These are phyloP conservation scores for Sonneratia alba DNA, from an alignment of 345 rosid species.

Conservation along the genomic window DNA sequence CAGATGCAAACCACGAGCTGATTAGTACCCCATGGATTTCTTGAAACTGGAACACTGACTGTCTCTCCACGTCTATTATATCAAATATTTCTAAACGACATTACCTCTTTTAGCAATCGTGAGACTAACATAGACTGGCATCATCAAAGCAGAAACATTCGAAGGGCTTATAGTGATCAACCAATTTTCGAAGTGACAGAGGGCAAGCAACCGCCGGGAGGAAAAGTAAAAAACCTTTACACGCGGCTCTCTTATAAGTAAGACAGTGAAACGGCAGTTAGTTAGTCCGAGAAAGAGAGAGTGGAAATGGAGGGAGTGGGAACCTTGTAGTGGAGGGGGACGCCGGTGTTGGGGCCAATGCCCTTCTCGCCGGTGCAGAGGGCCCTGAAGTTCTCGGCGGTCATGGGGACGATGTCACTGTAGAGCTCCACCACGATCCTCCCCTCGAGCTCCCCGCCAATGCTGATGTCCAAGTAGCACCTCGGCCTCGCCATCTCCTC, in stretches of 20 bases:
- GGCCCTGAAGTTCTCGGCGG: conserved; percentile 89
- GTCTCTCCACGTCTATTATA: neutral
- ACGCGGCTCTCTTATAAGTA: neutral
- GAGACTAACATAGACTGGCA: neutral
- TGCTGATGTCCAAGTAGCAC: conserved; percentile 78
- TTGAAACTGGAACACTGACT: neutral
- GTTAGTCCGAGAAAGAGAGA: neutral
- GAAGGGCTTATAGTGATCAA: neutral
- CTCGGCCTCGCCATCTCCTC: conserved; percentile 45
- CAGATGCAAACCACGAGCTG: neutral
- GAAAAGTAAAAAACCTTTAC: too few species aligned
- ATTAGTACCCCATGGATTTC: neutral
- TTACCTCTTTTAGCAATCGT: neutral
- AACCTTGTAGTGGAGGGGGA: conserved; percentile 83
- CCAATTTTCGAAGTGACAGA: neutral
- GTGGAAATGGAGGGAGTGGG: neutral
- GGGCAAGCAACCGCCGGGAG: neutral
- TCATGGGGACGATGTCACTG: conserved; percentile 76
- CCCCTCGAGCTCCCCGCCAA: conserved; percentile 88
- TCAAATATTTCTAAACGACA: neutral
- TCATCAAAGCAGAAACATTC: too few species aligned
- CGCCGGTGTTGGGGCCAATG: conserved; percentile 63
- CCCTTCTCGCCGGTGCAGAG: conserved; percentile 93
- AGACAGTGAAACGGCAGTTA: neutral
- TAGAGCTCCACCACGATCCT: conserved; percentile 76